These are phyloP conservation scores for Jatropha multifida DNA, from an alignment of 441 rosid species.

Conservation along the genomic window DNA sequence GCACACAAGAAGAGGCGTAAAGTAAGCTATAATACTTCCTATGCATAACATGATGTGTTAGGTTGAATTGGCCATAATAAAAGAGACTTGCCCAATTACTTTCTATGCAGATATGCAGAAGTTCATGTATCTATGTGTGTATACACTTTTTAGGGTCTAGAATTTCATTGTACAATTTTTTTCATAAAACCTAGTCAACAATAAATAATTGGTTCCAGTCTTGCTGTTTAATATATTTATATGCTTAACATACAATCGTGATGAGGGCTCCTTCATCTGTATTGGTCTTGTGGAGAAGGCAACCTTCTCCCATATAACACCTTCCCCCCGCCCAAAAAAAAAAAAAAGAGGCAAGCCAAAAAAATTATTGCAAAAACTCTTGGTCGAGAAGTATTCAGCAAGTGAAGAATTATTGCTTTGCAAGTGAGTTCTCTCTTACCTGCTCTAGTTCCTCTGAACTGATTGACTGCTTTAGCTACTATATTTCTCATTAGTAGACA, in stretches of 20 bases:
- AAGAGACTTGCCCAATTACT: background rate
- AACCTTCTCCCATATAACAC: no score
- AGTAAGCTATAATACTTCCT: background rate
- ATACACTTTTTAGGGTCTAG: background rate
- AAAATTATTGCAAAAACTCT: no score
- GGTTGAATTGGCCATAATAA: background rate
- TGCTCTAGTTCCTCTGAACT: no score
- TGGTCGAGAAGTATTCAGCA: no score
- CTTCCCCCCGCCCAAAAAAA: no score
- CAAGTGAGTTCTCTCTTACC: no score
- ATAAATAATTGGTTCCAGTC: background rate
- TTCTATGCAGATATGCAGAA: background rate
- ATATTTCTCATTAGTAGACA: no score
- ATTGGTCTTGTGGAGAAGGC: no score
- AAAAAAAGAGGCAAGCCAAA: no score
- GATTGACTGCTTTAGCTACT: no score
- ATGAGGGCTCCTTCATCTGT: background rate
- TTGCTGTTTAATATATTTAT: background rate
- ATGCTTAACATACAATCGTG: no score
- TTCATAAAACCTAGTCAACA: background rate
- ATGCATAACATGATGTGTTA: background rate
- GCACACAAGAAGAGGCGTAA: constrained; percentile 9
- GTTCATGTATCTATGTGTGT: background rate
- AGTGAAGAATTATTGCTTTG: no score
- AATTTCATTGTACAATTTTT: background rate